Evolutionary conservation across 2,329 filamentous ascomycete genomes (phyloP).

Genomic region (Exophiala alcalophila): DNA sequence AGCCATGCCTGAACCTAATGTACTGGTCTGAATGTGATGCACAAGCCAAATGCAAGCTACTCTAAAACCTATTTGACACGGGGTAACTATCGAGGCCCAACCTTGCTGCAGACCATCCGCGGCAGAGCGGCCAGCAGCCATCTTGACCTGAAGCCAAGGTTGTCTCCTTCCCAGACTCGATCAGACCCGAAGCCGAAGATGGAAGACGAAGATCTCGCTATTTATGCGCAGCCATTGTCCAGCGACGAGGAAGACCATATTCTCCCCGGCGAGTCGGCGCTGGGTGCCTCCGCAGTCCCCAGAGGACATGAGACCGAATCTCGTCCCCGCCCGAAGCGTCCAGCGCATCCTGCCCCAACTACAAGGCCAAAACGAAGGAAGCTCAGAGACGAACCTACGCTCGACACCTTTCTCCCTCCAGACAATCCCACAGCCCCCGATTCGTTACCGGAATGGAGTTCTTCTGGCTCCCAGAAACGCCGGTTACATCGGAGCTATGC

Average conservation of each 20-base stretch:
- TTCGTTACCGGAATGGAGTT: conserved; percentile 8
- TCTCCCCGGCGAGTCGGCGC: conserved; percentile 38
- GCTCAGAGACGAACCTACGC: conserved; percentile 7
- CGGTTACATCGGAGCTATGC: conserved; percentile 16
- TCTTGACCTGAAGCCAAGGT: no score
- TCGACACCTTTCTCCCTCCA: conserved; percentile 1
- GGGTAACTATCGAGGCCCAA: conserved; percentile 17
- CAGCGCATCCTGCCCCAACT: conserved; percentile 12
- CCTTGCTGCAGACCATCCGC: conserved; percentile 13
- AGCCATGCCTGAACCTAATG: no score
- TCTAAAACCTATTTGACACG: conserved; percentile 20
- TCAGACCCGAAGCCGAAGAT: conserved; percentile 4
- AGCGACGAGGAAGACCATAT: conserved; percentile 31
- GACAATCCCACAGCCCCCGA: conserved; percentile 2
- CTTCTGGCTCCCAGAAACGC: conserved; percentile 20
- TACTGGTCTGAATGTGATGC: conserved; percentile 14
- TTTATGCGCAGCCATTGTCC: conserved; percentile 19
- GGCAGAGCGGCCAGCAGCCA: conserved; percentile 11
- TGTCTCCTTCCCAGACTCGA: no score
- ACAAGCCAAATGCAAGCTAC: conserved; percentile 17
- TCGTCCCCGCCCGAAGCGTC: conserved; percentile 12
- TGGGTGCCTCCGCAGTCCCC: background rate
- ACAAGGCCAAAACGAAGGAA: conserved; percentile 21
- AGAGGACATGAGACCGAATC: conserved; percentile 2
- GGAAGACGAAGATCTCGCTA: conserved; percentile 12